These are phyloP conservation scores for Eimeria sp. DNA, from an alignment of 169 alveolate species.

Conservation along the genomic window DNA sequence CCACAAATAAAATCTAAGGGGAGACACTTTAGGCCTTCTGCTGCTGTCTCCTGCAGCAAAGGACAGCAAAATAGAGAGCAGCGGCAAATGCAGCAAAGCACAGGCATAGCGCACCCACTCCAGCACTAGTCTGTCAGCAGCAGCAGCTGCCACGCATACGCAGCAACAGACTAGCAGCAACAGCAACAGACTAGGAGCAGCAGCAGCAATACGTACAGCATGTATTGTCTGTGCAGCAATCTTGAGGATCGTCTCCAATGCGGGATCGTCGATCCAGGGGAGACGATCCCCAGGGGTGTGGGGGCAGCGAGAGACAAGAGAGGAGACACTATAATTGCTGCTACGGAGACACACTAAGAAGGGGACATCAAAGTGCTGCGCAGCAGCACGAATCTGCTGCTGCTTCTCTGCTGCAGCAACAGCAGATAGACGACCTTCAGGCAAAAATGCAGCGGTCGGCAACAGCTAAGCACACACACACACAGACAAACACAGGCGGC, in stretches of 20 bases:
- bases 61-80: no score
- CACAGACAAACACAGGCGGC: background rate
- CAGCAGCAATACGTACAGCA: background rate
- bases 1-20: no score
- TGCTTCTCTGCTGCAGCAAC: slow-evolving; percentile 39
- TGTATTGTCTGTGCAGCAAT: background rate
- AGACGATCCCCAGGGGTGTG: background rate
- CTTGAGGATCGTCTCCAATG: background rate
- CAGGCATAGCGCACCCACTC: no score
- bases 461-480: slow-evolving; percentile 8
- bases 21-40: no score
- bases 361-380: slow-evolving; percentile 49
- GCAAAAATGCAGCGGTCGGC: slow-evolving; percentile 5
- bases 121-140: no score
- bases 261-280: slow-evolving; percentile 10
- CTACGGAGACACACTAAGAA: slow-evolving; percentile 29
- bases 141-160: background rate
- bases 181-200: background rate
- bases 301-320: slow-evolving; percentile 50
- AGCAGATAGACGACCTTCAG: background rate
- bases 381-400: slow-evolving; percentile 53
- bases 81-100: no score
- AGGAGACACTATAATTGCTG: slow-evolving; percentile 31
- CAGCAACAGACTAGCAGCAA: background rate
- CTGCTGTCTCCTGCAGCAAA: no score